Conservation (phyloP, 148 eudicot species). For the Heliamphora exappendiculata region DNA sequence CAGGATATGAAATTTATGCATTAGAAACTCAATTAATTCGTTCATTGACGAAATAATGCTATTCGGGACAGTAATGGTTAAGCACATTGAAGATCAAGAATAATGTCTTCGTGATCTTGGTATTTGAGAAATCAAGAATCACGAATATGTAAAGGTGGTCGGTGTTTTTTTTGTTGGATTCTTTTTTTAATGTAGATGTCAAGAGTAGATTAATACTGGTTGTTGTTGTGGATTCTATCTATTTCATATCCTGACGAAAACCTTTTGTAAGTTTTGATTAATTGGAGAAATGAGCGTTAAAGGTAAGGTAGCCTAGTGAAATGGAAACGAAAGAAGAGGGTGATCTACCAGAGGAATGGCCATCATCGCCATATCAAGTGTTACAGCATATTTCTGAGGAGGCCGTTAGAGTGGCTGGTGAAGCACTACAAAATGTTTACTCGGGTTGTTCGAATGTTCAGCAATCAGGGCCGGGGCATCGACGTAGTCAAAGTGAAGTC, state of each 20-base stretch:
- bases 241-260: neutral
- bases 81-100: neutral
- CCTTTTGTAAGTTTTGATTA: conserved; percentile 6
- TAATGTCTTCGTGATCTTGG: neutral
- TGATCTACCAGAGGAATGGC: conserved; percentile 36
- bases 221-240: neutral
- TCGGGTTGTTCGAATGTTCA: conserved; percentile 32
- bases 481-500: conserved; percentile 58
- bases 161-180: neutral
- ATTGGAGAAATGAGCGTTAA: conserved; percentile 14
- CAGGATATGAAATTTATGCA: neutral
- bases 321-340: conserved; percentile 49
- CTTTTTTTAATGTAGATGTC: neutral
- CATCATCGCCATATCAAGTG: conserved; percentile 46
- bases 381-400: conserved; percentile 63
- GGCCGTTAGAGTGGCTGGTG: conserved; percentile 65
- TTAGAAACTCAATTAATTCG: neutral
- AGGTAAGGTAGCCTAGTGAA: conserved; percentile 21
- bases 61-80: neutral
- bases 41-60: neutral
- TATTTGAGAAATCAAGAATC: neutral
- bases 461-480: conserved; percentile 38
- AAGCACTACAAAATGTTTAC: conserved; percentile 34
- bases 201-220: neutral
- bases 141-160: neutral